Conservation (phyloP, 2,329 filamentous ascomycete species). For the Knoxdaviesia capensis region DNA sequence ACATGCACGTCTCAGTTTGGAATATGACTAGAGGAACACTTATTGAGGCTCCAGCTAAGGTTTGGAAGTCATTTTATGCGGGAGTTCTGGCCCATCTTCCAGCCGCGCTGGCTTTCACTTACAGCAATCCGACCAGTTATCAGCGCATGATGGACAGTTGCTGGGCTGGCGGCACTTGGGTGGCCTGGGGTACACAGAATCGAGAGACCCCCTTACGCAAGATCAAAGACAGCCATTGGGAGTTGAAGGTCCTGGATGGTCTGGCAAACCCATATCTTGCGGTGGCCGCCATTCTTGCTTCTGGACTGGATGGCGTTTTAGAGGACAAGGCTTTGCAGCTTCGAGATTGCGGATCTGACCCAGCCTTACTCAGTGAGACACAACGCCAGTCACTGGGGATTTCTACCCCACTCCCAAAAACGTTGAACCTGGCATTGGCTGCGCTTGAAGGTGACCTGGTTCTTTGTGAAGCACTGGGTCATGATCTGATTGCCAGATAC, state of each 20-base stretch:
- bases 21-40: neutral
- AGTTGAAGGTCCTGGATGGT: slow-evolving; percentile 60
- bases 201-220: slow-evolving; percentile 55
- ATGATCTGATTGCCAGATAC: slow-evolving; percentile 34
- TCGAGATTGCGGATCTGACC: slow-evolving; percentile 34
- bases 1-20: slow-evolving; percentile 47
- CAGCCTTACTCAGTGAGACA: slow-evolving; percentile 23
- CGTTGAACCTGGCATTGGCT: slow-evolving; percentile 31
- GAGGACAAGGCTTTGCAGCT: slow-evolving; percentile 19
- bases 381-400: slow-evolving; percentile 34
- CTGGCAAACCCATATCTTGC: slow-evolving; percentile 60
- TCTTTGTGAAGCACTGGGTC: slow-evolving; percentile 24
- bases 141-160: slow-evolving; percentile 44
- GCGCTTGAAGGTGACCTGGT: slow-evolving; percentile 26
- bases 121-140: slow-evolving; percentile 48
- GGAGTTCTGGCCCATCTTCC: slow-evolving; percentile 47
- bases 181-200: slow-evolving; percentile 68
- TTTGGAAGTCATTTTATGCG: slow-evolving; percentile 39
- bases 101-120: slow-evolving; percentile 47
- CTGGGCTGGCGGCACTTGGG: slow-evolving; percentile 64
- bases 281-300: slow-evolving; percentile 13
- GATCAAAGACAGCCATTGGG: slow-evolving; percentile 49
- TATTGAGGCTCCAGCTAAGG: neutral
- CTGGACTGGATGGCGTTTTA: slow-evolving; percentile 11
- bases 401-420: slow-evolving; percentile 28